Evolutionary conservation across 805 yeast genomes (phyloP).

Genomic region (Nakazawaea ishiwadae): DNA sequence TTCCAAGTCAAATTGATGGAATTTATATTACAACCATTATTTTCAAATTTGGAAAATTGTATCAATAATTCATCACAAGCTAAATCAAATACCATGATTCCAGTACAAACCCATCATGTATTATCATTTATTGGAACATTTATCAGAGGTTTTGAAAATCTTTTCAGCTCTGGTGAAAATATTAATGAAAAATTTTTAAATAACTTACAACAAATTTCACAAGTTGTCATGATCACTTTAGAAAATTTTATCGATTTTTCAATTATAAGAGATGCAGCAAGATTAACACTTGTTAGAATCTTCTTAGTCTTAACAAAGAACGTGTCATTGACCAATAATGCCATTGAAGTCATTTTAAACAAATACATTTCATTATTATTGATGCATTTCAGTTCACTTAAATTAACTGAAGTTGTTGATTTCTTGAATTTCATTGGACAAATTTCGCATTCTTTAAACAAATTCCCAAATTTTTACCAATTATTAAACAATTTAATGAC

Average conservation of each 20-base stretch:
- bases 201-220: constrained; percentile 43
- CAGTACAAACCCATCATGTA: constrained; percentile 79
- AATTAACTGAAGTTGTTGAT: constrained; percentile 65
- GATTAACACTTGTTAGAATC: constrained; percentile 84
- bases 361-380: constrained; percentile 68
- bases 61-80: constrained; percentile 34
- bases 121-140: constrained; percentile 87
- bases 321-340: constrained; percentile 39
- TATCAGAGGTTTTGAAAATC: constrained; percentile 74
- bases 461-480: constrained; percentile 63
- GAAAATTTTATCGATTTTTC: constrained; percentile 67
- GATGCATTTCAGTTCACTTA: constrained; percentile 50
- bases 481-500: constrained; percentile 67
- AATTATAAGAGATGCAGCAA: constrained; percentile 74
- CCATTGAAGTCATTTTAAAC: constrained; percentile 45
- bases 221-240: constrained; percentile 77
- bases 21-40: constrained; percentile 69
- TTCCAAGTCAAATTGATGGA: constrained; percentile 49
- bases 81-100: constrained; percentile 35
- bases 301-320: constrained; percentile 61
- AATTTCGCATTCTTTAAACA: constrained; percentile 71
- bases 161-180: constrained; percentile 19
- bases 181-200: constrained; percentile 26
- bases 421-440: constrained; percentile 86
- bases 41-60: constrained; percentile 63